Evolutionary conservation across 768 basidiomycete species (phyloP), one percentile per base, ranked within the genome.

Genomic region (Serendipita vermifera): DNA sequence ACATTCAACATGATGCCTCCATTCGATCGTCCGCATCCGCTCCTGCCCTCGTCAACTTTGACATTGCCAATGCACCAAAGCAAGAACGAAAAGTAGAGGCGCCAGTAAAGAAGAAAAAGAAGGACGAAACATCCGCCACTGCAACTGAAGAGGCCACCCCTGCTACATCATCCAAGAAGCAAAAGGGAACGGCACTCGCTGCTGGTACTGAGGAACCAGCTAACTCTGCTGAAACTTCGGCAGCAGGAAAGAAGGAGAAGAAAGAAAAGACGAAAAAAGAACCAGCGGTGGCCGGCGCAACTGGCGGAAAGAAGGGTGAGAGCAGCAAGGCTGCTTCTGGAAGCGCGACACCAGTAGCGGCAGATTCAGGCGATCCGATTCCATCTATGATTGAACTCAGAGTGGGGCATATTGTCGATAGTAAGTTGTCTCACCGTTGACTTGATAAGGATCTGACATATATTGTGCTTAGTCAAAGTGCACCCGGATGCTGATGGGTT

Each of bases 311-410:
- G 63, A 70, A 70, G 62, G 46, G 46, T 38, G 51, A 57, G 41
- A 55, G 57, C 15, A 53, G 57, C 36, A 66, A 62, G 35, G 57
- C 62, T 13, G 66, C 65, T 3, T 64, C 64, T 38, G 66, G 60
- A 55, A 56, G 59, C 48, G 41, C 65, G 56, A 29, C 66, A 13
- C 67, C 74, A 43, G 59, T 64, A 5, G 73, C 77, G 40, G 80
- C 77, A 57, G 91, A 90, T 61, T 75, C 76, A 2, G 80, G 83
- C n/a, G 83, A 84, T 60, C 91, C 93, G 32, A 74, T 83, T 15
- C 96, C 96, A 13, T 91, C 89, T 39, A 97, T 98, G 93, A 86
- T 99, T 64, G 96, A 99, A 63, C 76, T 99, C 59, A 79, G 94
- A 41, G 90, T 99, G 2, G 94, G 96, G 2, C 83, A 81, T 62